phyloP scores from a whole-genome alignment of 176 grass and related monocot species.

The Phragmites australis region DNA sequence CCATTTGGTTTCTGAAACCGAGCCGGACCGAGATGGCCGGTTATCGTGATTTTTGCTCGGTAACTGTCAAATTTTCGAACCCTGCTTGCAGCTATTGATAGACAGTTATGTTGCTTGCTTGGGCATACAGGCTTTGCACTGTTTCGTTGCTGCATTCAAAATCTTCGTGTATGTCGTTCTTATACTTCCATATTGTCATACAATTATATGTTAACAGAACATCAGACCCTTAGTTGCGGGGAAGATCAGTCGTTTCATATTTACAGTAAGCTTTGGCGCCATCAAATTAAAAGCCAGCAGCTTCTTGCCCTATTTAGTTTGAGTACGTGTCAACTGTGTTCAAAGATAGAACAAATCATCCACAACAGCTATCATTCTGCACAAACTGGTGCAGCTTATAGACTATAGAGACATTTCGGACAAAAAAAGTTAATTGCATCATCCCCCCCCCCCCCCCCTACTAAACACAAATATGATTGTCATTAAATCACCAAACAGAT shows the following conservation, averaged over 20 bases:
- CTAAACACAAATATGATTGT: constrained; percentile 3
- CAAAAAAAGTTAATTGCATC: not conserved
- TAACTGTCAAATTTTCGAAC: no score
- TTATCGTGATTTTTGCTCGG: no score
- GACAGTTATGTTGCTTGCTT: not conserved
- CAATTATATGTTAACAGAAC: not conserved
- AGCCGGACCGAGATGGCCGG: no score
- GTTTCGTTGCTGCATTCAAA: not conserved
- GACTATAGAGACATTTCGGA: not conserved
- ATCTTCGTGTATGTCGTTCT: not conserved
- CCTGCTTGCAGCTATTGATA: not conserved
- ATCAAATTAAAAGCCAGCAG: not conserved
- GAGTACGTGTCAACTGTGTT: not conserved
- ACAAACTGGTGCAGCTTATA: not conserved
- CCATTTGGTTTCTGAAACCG: no score
- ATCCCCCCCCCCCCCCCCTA: no score
- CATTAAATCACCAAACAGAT: constrained; percentile 5
- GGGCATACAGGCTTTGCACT: not conserved
- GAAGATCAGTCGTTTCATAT: not conserved
- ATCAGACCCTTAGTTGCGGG: not conserved
- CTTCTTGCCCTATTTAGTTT: not conserved
- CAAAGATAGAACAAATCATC: not conserved
- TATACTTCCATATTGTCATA: not conserved
- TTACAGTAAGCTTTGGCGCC: not conserved
- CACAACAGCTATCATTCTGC: not conserved